Percentiles rank a stretch among this genome's conserved stretches.
phyloP scores from a whole-genome alignment of 306 rosid genomes.

The Mimosa pudica region DNA sequence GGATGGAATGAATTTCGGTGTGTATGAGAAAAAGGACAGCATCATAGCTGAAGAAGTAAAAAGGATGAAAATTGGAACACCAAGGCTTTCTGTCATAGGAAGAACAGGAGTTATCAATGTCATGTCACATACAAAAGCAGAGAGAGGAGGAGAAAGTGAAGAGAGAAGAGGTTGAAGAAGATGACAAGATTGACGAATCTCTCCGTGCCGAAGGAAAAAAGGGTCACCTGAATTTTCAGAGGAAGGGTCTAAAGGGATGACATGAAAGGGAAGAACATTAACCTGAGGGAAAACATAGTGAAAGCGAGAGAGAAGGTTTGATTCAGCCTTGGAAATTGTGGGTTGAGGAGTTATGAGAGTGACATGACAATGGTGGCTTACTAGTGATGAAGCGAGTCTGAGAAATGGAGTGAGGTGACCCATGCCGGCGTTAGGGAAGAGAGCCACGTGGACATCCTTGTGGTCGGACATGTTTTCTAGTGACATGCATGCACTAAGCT shows the following conservation, averaged over 20 bases:
- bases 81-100: conserved; percentile 25
- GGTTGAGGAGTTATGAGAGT: conserved; percentile 57
- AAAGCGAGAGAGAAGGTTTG: conserved; percentile 49
- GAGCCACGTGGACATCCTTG: conserved; percentile 43
- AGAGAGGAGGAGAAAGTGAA: conserved; percentile 50
- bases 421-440: conserved; percentile 64
- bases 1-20: conserved; percentile 20
- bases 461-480: not conserved
- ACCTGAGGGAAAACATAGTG: conserved; percentile 47
- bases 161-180: conserved; percentile 49
- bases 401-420: conserved; percentile 61
- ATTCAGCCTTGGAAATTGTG: conserved; percentile 49
- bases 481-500: not conserved
- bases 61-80: conserved; percentile 46
- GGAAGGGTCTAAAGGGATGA: not conserved
- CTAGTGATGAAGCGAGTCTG: conserved; percentile 43
- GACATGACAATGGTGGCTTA: conserved; percentile 39
- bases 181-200: conserved; percentile 47
- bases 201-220: conserved; percentile 40
- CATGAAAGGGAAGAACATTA: not conserved
- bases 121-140: conserved; percentile 52
- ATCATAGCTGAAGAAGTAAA: conserved; percentile 50
- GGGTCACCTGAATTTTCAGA: conserved; percentile 44
- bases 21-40: conserved; percentile 46
- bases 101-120: conserved; percentile 43